phyloP scores from a whole-genome alignment of 2,329 filamentous ascomycete genomes.

The Ophiostoma australiae region DNA sequence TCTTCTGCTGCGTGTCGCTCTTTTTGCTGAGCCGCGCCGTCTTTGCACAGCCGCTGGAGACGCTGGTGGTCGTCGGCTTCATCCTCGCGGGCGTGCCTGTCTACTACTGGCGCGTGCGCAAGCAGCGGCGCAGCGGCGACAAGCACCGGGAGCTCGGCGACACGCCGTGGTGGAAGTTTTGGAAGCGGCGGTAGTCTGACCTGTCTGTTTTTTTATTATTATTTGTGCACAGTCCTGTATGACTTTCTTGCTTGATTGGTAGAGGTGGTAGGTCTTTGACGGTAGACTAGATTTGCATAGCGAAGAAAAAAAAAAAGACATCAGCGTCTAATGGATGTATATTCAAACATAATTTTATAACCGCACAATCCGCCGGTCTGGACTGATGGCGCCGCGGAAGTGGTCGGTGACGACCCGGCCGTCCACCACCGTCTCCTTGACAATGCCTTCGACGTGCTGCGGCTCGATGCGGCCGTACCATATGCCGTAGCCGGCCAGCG shows the following conservation, averaged over 20 bases:
- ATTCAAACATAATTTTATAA: not conserved
- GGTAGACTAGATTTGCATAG: conserved; percentile 11
- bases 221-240: not conserved
- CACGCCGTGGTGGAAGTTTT: conserved; percentile 56
- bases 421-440: conserved; percentile 62
- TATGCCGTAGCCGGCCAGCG: conserved; percentile 64
- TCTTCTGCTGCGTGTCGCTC: conserved; percentile 95
- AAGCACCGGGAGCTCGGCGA: conserved; percentile 40
- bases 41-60: conserved; percentile 87
- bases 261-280: not conserved
- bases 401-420: conserved; percentile 66
- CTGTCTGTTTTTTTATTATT: not conserved
- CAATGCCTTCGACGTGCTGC: conserved; percentile 68
- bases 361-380: conserved; percentile 49
- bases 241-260: not conserved
- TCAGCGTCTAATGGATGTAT: not conserved
- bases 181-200: conserved; percentile 40
- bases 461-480: conserved; percentile 81
- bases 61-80: conserved; percentile 78
- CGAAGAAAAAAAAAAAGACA: conserved; percentile 13
- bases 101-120: conserved; percentile 78
- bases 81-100: conserved; percentile 78
- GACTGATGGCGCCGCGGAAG: conserved; percentile 64
- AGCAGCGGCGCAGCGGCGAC: conserved; percentile 43
- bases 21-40: conserved; percentile 86